Evolutionary conservation across 495 filamentous ascomycete species (phyloP).

Genomic region (Neurospora sp.): DNA sequence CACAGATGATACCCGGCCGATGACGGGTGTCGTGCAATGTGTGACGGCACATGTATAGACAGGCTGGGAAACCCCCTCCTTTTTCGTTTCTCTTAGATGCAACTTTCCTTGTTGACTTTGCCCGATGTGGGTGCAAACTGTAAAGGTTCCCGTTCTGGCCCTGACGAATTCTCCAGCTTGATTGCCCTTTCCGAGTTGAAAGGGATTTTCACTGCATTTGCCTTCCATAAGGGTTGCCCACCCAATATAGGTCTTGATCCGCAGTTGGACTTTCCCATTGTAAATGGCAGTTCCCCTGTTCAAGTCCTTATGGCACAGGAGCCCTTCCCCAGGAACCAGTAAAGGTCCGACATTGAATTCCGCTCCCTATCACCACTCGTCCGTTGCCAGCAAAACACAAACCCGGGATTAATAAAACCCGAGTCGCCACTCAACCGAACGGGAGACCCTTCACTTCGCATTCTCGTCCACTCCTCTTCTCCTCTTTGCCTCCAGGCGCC

Average conservation of each 20-base stretch:
- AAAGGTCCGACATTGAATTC: background rate
- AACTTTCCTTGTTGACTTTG: background rate
- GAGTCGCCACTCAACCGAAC: background rate
- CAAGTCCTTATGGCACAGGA: background rate
- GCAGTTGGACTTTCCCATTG: background rate
- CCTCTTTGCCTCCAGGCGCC: background rate
- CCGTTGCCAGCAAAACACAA: background rate
- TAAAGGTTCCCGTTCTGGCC: background rate
- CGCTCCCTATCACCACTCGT: background rate
- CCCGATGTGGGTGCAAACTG: background rate
- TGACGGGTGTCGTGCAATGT: constrained; percentile 21
- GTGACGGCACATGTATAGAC: constrained; percentile 9
- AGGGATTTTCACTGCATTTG: background rate
- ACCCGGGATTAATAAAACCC: background rate
- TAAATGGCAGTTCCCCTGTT: background rate
- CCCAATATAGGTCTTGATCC: background rate
- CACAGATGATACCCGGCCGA: constrained; percentile 10
- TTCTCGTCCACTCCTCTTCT: background rate
- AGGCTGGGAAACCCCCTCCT: background rate
- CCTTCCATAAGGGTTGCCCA: background rate
- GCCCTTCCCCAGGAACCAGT: background rate
- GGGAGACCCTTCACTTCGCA: background rate
- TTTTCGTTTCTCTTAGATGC: background rate
- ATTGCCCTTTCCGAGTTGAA: background rate
- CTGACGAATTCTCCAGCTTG: background rate